Base-by-base conservation (phyloP, 768 basidiomycete species). In the Lanmaoa pseudosensibilis region DNA sequence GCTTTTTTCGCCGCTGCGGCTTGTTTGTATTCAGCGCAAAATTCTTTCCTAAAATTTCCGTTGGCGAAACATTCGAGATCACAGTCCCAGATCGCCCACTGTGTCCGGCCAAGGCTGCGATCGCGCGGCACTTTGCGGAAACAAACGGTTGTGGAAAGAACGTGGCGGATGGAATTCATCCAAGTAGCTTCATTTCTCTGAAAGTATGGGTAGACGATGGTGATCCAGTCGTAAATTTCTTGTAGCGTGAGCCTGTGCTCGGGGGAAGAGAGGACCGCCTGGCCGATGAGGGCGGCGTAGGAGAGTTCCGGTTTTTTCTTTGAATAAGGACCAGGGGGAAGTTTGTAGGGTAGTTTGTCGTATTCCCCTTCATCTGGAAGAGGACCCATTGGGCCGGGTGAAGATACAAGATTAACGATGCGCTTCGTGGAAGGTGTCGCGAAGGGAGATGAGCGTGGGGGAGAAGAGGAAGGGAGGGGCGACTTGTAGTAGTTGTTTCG, bases 101-200 rank as follows among this genome's bases (percentile, higher is more conserved):
- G 81, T 23, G 90, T 91, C 46, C 92, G 83, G 34, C 94, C 92
- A 34, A 89, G 81, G 25, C 84, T 80, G 13, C 88, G 83, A 56
- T 91, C 87, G 21, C 94, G 78, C 3, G 85, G 83, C 0, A 88
- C 84, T 64, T 96, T 97, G 59, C 92, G 84, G 72, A 97, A 98
- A 64, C 88, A 89, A 37, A 88, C 84, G 43, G 95, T 96, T 4
- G 94, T 92, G 60, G 91, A 94, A 25, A 98, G 80, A 46, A 95
- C 94, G 73, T 98, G 95, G n/a, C 96, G 84, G 57, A 98, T 93
- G 53, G 93, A 95, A 73, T 97, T 97, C 85, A 95, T 94, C 96
- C 96, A 98, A 7, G 94, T 96, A 4, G 88, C 83, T 65, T 98
- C 94, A 21, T 89, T 88, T 55, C 90, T 88, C 73, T 93, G 92